Conservation (phyloP, 768 basidiomycete genomes). For the Amanita fuliginea region DNA sequence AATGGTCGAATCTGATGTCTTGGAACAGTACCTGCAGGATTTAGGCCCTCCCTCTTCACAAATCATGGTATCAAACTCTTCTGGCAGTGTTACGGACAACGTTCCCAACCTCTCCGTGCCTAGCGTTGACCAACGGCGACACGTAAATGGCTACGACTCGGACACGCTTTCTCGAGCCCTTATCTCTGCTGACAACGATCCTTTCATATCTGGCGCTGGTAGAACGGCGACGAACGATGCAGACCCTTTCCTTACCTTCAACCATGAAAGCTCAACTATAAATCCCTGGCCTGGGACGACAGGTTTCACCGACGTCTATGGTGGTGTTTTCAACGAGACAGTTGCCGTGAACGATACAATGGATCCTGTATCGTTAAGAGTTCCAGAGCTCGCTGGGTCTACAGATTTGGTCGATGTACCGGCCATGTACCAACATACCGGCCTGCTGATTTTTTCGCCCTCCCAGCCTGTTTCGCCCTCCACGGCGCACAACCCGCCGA, state of each 20-base stretch:
- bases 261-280: neutral
- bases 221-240: neutral
- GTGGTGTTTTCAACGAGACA: neutral
- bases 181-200: slow-evolving; percentile 3
- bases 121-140: neutral
- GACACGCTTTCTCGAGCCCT: slow-evolving; percentile 3
- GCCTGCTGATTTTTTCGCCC: neutral
- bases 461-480: neutral
- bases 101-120: neutral
- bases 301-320: neutral
- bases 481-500: neutral
- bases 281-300: neutral
- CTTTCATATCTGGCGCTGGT: slow-evolving; percentile 2
- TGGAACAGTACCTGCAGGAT: slow-evolving; percentile 4
- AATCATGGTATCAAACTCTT: neutral
- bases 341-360: slow-evolving; percentile 2
- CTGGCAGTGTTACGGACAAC: neutral
- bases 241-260: neutral
- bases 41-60: neutral
- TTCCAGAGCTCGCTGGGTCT: neutral
- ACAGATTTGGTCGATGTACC: neutral
- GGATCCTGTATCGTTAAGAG: slow-evolving; percentile 5
- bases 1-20: neutral
- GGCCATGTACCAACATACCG: neutral
- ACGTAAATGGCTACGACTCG: neutral